phyloP scores from a whole-genome alignment of 2,329 filamentous ascomycete genomes.

The Cordyceps militaris region DNA sequence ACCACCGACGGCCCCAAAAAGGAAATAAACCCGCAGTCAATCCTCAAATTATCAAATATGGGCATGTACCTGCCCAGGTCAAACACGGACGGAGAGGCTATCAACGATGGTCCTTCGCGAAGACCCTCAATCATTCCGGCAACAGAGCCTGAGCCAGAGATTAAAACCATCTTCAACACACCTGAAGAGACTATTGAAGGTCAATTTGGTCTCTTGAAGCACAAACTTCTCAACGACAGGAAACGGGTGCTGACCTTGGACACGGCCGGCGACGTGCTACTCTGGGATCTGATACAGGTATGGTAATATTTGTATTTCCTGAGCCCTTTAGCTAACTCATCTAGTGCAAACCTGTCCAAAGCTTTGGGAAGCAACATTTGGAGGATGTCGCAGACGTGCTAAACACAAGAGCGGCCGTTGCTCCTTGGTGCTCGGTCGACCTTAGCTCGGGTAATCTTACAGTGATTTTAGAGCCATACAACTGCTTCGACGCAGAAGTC shows the following conservation, averaged over 20 bases:
- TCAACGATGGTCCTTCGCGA: conserved; percentile 41
- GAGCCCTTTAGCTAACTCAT: not conserved
- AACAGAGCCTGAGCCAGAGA: conserved; percentile 25
- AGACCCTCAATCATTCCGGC: conserved; percentile 26
- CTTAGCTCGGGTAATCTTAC: conserved; percentile 87
- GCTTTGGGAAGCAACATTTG: conserved; percentile 89
- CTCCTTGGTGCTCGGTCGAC: conserved; percentile 94
- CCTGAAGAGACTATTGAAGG: conserved; percentile 84
- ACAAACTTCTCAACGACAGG: conserved; percentile 84
- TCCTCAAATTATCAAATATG: conserved; percentile 78
- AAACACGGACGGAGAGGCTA: conserved; percentile 47
- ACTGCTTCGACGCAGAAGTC: conserved; percentile 95
- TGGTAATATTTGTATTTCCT: conserved; percentile 12
- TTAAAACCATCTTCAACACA: conserved; percentile 58
- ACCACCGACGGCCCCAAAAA: conserved; percentile 35
- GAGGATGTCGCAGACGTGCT: conserved; percentile 85
- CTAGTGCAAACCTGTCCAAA: conserved; percentile 77
- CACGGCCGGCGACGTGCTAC: conserved; percentile 85
- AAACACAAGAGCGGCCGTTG: conserved; percentile 81
- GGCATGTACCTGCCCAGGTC: conserved; percentile 62
- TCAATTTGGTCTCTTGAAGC: conserved; percentile 90
- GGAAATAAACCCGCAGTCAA: conserved; percentile 68
- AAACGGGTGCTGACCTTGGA: conserved; percentile 85
- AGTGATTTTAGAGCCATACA: conserved; percentile 86
- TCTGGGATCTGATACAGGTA: conserved; percentile 91